A percentile compares a stretch with the other conserved stretches of the same genome.
Evolutionary conservation across 2,329 filamentous ascomycete genomes (phyloP).

Genomic region (Pseudogymnoascus sp.): DNA sequence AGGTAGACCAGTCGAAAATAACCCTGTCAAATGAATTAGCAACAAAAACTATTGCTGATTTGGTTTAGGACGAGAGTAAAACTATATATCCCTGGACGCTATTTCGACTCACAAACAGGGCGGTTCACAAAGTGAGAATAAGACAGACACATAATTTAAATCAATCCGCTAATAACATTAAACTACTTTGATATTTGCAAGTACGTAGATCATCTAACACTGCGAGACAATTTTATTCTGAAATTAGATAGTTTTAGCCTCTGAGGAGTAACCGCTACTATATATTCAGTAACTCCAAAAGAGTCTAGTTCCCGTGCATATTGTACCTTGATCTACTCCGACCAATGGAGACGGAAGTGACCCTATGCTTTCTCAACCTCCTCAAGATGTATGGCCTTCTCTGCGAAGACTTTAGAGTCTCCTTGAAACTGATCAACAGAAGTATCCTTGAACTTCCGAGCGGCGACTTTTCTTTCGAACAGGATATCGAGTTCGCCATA

Average conservation of each 20-base stretch:
- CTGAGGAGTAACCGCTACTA: neutral
- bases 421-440: slow-evolving; percentile 59
- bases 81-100: neutral
- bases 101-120: neutral
- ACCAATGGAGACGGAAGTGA: slow-evolving; percentile 14
- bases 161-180: neutral
- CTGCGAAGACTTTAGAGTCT: slow-evolving; percentile 20
- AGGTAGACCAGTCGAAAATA: neutral
- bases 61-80: neutral
- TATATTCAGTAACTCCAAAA: neutral
- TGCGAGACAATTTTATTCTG: neutral
- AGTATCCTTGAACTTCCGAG: slow-evolving; percentile 38
- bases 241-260: neutral
- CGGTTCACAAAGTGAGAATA: neutral
- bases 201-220: neutral
- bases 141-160: neutral
- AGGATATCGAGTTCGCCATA: slow-evolving; percentile 80
- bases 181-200: neutral
- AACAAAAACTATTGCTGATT: neutral
- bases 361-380: slow-evolving; percentile 29
- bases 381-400: slow-evolving; percentile 30
- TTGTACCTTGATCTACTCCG: neutral
- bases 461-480: slow-evolving; percentile 60
- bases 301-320: neutral
- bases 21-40: neutral